Conservation (phyloP, 2,329 filamentous ascomycete species). For the Sarocladiaceae sp. region DNA sequence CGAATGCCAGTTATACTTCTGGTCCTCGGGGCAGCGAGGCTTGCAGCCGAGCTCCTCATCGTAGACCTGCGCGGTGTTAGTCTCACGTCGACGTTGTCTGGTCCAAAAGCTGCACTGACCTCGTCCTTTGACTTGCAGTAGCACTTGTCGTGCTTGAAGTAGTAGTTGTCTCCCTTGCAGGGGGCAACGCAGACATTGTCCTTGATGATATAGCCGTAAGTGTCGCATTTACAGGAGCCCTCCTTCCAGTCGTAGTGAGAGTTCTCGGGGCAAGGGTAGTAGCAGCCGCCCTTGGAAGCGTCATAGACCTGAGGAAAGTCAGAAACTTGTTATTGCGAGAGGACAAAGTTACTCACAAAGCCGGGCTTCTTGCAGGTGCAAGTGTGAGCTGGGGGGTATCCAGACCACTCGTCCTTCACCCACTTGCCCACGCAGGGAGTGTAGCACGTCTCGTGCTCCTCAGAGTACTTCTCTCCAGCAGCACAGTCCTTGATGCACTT, state of each 20-base stretch:
- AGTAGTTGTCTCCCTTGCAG: not conserved
- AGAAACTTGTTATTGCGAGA: too few relatives aligned
- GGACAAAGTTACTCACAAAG: too few relatives aligned
- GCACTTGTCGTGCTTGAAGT: not conserved
- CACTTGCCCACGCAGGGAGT: not conserved
- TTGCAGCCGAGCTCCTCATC: not conserved
- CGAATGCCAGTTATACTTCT: not conserved
- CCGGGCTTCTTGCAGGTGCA: too few relatives aligned
- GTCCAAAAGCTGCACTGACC: not conserved
- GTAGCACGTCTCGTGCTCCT: not conserved
- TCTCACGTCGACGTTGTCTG: too few relatives aligned
- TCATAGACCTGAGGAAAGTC: too few relatives aligned
- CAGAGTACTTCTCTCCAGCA: not conserved
- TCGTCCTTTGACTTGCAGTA: not conserved
- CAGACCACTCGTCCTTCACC: too few relatives aligned
- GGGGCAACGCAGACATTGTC: not conserved
- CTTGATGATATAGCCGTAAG: too few relatives aligned
- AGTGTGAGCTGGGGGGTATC: too few relatives aligned
- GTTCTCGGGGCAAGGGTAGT: not conserved
- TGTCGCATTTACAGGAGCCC: not conserved
- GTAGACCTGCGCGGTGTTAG: not conserved
- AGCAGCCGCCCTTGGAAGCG: too few relatives aligned
- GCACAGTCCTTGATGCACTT: conserved; percentile 1
- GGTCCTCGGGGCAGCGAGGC: not conserved
- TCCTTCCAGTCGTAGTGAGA: not conserved